These are phyloP conservation scores for Coemansia sp. DNA, from an alignment of 192 early-diverging fungal species.

Conservation along the genomic window DNA sequence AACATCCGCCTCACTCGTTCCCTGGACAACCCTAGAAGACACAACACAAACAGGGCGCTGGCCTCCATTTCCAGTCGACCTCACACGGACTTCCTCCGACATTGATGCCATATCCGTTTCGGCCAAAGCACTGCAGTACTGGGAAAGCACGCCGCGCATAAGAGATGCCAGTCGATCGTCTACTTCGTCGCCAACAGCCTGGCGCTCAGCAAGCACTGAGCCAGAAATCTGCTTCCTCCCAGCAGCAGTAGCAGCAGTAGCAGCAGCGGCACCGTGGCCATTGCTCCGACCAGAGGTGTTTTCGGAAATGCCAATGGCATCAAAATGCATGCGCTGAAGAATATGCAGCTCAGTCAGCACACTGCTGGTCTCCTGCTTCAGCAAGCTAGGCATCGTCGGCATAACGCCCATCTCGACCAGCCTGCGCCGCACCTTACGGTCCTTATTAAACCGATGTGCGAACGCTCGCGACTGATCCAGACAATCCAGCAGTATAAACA, in stretches of 20 bases:
- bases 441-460: constrained; percentile 76
- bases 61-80: not conserved
- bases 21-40: not conserved
- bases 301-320: constrained; percentile 22
- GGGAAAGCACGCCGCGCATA: constrained; percentile 20
- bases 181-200: constrained; percentile 55
- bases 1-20: constrained; percentile 12
- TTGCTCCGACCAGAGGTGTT: not conserved
- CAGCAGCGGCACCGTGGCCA: not conserved
- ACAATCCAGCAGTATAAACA: constrained; percentile 77
- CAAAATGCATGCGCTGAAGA: constrained; percentile 70
- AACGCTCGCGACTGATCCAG: constrained; percentile 75
- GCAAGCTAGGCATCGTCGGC: constrained; percentile 83
- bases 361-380: constrained; percentile 85
- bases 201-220: constrained; percentile 39
- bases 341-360: constrained; percentile 66
- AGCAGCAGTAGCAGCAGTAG: not conserved
- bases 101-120: not conserved
- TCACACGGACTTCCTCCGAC: not conserved
- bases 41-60: constrained; percentile 1
- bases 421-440: constrained; percentile 72
- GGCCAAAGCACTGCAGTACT: constrained; percentile 17
- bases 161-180: constrained; percentile 65
- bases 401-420: constrained; percentile 81
- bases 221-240: not conserved